phyloP scores from a whole-genome alignment of 176 grass and related monocot genomes.

The Miscanthus lutarioriparius region DNA sequence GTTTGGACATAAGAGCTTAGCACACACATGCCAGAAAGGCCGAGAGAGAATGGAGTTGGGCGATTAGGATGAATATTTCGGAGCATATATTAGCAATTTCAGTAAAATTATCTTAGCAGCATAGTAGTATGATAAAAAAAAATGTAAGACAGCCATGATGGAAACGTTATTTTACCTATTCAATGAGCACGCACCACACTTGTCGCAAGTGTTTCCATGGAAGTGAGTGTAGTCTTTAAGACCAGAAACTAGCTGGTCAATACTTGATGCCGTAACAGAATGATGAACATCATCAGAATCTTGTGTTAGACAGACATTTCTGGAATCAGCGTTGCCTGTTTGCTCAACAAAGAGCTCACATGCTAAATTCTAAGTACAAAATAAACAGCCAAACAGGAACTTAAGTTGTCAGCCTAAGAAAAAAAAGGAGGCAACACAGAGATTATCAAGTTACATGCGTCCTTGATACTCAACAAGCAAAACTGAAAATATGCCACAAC shows the following conservation, averaged over 20 bases:
- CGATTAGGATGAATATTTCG: not conserved
- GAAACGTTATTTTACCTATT: conserved; percentile 50
- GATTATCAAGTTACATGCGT: not conserved
- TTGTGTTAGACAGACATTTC: conserved; percentile 44
- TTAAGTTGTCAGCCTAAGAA: conserved; percentile 17
- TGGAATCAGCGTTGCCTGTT: conserved; percentile 39
- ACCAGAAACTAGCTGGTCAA: conserved; percentile 52
- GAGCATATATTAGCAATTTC: conserved; percentile 15
- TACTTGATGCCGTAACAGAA: conserved; percentile 43
- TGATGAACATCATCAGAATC: conserved; percentile 46
- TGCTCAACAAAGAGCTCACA: conserved; percentile 55
- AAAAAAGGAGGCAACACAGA: conserved; percentile 22
- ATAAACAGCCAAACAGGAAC: conserved; percentile 15
- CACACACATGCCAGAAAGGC: not conserved
- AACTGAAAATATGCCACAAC: conserved; percentile 4
- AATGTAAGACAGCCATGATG: not conserved
- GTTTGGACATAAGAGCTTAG: conserved; percentile 2
- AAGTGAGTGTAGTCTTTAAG: conserved; percentile 58
- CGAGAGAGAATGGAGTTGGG: not conserved
- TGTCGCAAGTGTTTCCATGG: conserved; percentile 54
- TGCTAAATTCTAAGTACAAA: conserved; percentile 56
- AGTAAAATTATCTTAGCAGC: conserved; percentile 17
- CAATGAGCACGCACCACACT: conserved; percentile 49
- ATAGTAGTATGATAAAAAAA: not conserved
- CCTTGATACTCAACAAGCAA: conserved; percentile 11